A percentile compares a stretch with the other conserved stretches of the same genome.
Evolutionary conservation across 352 stramenopile species (phyloP).

Genomic region (Pythium insidiosum): DNA sequence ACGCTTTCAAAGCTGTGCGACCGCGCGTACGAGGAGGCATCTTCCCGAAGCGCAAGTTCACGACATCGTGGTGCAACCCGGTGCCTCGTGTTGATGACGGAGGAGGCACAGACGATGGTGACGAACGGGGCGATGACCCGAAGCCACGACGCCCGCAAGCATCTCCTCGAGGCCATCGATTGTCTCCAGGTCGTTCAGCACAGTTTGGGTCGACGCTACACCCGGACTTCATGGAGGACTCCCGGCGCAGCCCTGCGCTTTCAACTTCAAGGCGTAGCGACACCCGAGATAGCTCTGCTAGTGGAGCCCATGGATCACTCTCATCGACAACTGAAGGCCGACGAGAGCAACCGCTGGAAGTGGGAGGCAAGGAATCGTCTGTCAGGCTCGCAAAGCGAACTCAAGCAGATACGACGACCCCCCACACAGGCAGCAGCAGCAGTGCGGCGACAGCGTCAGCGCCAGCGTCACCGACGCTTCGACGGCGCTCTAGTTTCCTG

Average conservation of each 20-base stretch:
- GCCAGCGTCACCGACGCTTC: background rate
- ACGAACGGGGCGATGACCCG: conserved; percentile 5
- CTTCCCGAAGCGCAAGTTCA: conserved; percentile 51
- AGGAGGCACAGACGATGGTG: conserved; percentile 12
- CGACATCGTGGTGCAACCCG: conserved; percentile 75
- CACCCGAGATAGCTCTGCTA: background rate
- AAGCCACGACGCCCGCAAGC: background rate
- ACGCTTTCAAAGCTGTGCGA: conserved; percentile 49
- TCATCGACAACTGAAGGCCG: no score
- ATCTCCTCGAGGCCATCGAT: no score
- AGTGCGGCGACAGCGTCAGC: background rate
- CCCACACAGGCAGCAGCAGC: background rate
- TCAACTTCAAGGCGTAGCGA: no score
- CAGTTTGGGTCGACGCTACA: background rate
- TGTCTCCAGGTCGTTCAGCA: no score
- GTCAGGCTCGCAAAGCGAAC: background rate
- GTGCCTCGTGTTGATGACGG: no score
- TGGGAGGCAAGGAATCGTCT: background rate
- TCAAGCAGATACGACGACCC: background rate
- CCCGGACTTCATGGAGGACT: background rate
- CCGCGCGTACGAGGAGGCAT: conserved; percentile 28
- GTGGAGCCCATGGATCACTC: no score
- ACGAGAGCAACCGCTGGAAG: background rate
- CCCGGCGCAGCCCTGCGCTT: no score
- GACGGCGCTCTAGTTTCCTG: no score